phyloP scores from a whole-genome alignment of 2,329 filamentous ascomycete genomes.

The Diplodia mutila region DNA sequence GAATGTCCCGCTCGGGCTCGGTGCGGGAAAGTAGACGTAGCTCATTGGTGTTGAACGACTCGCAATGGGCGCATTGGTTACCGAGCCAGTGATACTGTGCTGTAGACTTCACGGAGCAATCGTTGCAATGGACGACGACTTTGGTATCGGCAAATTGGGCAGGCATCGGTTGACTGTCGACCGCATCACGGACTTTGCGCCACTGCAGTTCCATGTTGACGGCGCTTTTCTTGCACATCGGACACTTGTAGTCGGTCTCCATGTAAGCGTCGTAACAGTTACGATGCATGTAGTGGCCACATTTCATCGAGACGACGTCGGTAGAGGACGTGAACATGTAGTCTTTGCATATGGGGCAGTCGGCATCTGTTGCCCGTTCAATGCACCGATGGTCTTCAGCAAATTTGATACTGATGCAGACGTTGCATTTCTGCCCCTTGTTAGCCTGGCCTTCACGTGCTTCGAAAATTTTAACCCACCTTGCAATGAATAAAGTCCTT shows the following conservation, averaged over 20 bases:
- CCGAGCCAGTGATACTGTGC: conserved; percentile 94
- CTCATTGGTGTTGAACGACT: conserved; percentile 58
- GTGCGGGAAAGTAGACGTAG: conserved; percentile 48
- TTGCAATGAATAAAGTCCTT: conserved; percentile 99
- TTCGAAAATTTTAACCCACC: conserved; percentile 51
- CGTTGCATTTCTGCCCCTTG: conserved; percentile 65
- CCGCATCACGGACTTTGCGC: conserved; percentile 84
- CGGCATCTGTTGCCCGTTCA: conserved; percentile 89
- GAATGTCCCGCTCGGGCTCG: conserved; percentile 36
- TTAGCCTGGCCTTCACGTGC: conserved; percentile 32
- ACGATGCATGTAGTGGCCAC: conserved; percentile 93
- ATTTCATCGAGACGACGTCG: conserved; percentile 90
- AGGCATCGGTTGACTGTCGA: conserved; percentile 90
- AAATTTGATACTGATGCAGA: conserved; percentile 89
- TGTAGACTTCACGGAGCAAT: conserved; percentile 85
- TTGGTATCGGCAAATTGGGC: conserved; percentile 76
- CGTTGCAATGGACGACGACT: conserved; percentile 89
- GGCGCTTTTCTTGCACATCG: conserved; percentile 95
- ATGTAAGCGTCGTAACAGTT: conserved; percentile 88
- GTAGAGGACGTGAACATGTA: conserved; percentile 93
- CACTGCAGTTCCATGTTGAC: conserved; percentile 97
- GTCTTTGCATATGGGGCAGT: conserved; percentile 95
- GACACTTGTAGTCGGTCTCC: conserved; percentile 90
- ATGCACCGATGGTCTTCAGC: conserved; percentile 89
- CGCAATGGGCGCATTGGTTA: conserved; percentile 74